phyloP scores from a whole-genome alignment of 495 filamentous ascomycete species.

The Elaphomyces granulatus region DNA sequence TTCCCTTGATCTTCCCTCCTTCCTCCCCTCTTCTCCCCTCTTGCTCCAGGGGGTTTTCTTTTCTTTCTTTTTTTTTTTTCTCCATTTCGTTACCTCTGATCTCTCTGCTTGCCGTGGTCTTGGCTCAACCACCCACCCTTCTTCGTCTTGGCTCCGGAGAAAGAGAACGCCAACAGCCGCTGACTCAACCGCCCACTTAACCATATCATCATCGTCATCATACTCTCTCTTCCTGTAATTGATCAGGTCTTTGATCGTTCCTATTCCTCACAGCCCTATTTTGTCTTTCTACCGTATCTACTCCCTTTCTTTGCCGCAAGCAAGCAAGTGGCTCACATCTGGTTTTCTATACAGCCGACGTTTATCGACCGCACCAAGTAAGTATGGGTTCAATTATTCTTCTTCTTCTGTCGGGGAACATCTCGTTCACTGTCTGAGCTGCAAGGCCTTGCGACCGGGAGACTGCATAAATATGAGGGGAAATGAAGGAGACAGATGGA shows the following conservation, averaged over 20 bases:
- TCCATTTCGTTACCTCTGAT: constrained; percentile 4
- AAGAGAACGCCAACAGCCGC: neutral
- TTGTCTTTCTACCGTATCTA: constrained; percentile 3
- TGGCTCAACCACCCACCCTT: neutral
- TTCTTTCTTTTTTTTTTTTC: constrained; percentile 15
- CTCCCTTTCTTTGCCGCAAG: neutral
- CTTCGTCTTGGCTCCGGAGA: neutral
- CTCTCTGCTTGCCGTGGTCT: neutral
- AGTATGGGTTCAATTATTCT: constrained; percentile 17
- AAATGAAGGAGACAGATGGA: too few species aligned
- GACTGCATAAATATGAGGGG: too few species aligned
- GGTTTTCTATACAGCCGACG: constrained; percentile 31
- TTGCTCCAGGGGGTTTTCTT: constrained; percentile 21
- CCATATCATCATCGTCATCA: neutral
- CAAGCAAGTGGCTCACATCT: constrained; percentile 10
- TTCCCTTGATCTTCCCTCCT: constrained; percentile 12
- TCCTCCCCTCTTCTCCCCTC: constrained; percentile 11
- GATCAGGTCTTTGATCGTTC: too few species aligned
- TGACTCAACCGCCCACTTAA: neutral
- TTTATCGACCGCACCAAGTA: constrained; percentile 42
- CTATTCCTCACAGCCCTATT: too few species aligned
- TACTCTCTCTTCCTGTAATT: neutral
- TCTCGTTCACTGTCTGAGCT: too few species aligned
- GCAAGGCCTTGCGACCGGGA: too few species aligned
- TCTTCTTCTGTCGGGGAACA: too few species aligned